Base-by-base conservation (phyloP, 768 basidiomycete species). In the Rhizopogon vinicolor region DNA sequence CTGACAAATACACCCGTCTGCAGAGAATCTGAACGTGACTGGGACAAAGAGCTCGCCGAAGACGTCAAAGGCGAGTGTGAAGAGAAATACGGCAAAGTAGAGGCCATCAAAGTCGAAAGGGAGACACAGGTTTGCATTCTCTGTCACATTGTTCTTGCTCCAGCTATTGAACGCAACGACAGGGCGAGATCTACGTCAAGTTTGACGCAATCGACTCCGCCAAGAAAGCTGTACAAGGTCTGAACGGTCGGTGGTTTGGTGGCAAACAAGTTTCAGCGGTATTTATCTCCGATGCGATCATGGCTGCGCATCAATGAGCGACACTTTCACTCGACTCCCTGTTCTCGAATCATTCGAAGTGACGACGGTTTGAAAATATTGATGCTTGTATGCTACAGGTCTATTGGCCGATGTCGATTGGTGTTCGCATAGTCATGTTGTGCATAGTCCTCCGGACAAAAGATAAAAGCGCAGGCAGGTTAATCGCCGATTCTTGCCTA, bases 161-260 rank as follows among this genome's bases (percentile, higher is more conserved):
- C 25, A 52, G 5, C 35, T 49, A 14, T 46, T 62, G 57, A 63
- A 53, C 54, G 44, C 43, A 60, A 9, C n/a, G 29, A 51, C 64
- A 98, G 93, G 96, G 97, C 65, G 94, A 99, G 73, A 97, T 99
- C 48, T 98, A 97, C 71, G 79, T 98, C 69, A 93, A 96, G 73
- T 98, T 98, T 65, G 82, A 83, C 56, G 70, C 78, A 25, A 74
- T 93, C 56, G 91, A 92, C 2, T 76, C 83, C 10, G 92, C 97
- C 33, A 87, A 86, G 67, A 82, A 86, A 56, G 91, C 95, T 40
- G 75, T 97, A 44, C 84, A 91, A 70, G 91, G 93, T 63, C 82
- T 99, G 53, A 94, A 97, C 62, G 93, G 94, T 51, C 89, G 97
- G 57, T 98, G 93, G 91, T 99, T 99, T 66, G 93, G 93, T 57